phyloP scores from a whole-genome alignment of 495 filamentous ascomycete genomes.

The Cudoniella acicularis region DNA sequence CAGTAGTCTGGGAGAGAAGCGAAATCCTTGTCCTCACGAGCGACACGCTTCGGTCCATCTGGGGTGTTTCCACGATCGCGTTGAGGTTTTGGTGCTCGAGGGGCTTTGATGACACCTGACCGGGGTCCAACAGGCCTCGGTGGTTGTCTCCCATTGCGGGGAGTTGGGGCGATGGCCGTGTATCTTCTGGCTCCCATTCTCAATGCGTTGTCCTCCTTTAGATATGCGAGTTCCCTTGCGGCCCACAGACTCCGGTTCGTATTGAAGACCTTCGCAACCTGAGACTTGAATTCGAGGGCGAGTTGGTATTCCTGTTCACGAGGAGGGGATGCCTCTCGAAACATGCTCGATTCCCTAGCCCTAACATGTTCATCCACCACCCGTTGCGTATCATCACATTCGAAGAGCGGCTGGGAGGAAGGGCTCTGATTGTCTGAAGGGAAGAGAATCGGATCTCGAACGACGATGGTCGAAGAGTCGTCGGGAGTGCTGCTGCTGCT shows the following conservation, averaged over 20 bases:
- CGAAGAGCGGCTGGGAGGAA: conserved; percentile 54
- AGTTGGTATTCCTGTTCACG: conserved; percentile 66
- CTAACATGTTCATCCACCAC: conserved; percentile 65
- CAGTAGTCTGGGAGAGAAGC: conserved; percentile 70
- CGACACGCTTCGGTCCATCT: conserved; percentile 30
- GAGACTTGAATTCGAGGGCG: conserved; percentile 62
- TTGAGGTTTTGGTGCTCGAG: conserved; percentile 15
- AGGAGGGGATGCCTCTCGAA: conserved; percentile 59
- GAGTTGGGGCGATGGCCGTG: conserved; percentile 40
- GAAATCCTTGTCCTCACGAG: conserved; percentile 85
- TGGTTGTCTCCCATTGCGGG: conserved; percentile 31
- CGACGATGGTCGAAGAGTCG: conserved; percentile 33
- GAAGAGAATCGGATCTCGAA: conserved; percentile 60
- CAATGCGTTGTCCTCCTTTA: conserved; percentile 48
- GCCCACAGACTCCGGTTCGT: conserved; percentile 58
- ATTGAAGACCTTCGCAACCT: conserved; percentile 55
- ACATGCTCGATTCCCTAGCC: conserved; percentile 49
- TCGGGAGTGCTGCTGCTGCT: conserved; percentile 44
- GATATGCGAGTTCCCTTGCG: conserved; percentile 56
- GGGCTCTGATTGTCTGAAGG: conserved; percentile 43
- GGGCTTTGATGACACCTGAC: conserved; percentile 40
- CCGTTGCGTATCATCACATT: conserved; percentile 43
- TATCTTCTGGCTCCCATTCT: conserved; percentile 44
- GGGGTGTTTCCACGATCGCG: conserved; percentile 39
- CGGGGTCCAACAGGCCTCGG: conserved; percentile 28